Base-by-base conservation (phyloP, 2,329 filamentous ascomycete species). In the Alternaria brassicicola region DNA sequence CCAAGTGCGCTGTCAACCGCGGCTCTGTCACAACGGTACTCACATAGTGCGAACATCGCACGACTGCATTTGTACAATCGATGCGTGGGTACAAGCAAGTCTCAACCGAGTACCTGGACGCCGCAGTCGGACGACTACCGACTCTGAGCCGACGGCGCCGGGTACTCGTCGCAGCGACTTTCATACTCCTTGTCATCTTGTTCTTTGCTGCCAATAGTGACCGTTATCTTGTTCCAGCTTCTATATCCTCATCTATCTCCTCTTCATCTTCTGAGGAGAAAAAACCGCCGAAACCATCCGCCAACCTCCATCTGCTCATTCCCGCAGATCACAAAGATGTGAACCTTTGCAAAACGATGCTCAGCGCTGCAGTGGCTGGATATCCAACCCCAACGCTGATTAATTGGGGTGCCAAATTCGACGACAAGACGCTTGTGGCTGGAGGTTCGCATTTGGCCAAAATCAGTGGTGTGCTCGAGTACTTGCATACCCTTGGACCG, bases 301-400 rank as follows among this genome's bases (percentile, higher is more conserved):
- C 36, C 2, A 42, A 25, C 38, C 28, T 52, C 13, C 48, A 51
- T 19, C 15, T 51, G 6, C 48, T 51, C 25, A 51, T 51, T 19
- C 48, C 48, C 4, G 48, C 48, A 4, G 36, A 51, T 17, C 35
- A 41, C 12, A 51, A 39, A 30, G 48, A 51, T 41, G 48, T 51
- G 23, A 51, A 51, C 23, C 48, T 51, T 19, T 51, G 48, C 36
- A 51, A 51, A 15, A 51, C 48, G 13, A 41, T 51, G 35, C 36
- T 51, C n/a, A 41, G 35, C 23, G 48, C 48, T 5, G 48, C 23
- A 28, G 25, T 51, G 13, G 25, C 36, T 9, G 48, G 48, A 7
- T 51, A 39, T 7, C 48, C 48, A 9, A 51, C 48, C 2, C 48
- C 48, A n/a, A 51, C 48, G n/a, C 36, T 51, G 35, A 51, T 51